phyloP scores from a whole-genome alignment of 352 stramenopile species.

The Blastocystis sp. region DNA sequence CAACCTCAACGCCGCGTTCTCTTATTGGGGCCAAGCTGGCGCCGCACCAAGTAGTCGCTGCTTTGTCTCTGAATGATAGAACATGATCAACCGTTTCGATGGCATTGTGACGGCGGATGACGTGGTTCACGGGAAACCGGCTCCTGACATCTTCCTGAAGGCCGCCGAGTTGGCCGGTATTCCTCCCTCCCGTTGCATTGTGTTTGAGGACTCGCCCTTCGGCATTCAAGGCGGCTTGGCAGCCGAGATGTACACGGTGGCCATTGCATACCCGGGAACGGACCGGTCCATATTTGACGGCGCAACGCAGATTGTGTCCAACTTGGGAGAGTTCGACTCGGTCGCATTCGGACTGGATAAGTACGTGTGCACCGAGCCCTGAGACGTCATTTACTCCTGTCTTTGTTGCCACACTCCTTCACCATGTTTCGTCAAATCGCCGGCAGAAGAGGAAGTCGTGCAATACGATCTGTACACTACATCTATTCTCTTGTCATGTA shows the following conservation, averaged over 20 bases:
- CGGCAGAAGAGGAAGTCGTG: not conserved
- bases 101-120: slow-evolving; percentile 57
- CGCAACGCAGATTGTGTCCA: slow-evolving; percentile 23
- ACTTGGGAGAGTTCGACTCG: slow-evolving; percentile 41
- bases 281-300: slow-evolving; percentile 24
- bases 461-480: too few relatives aligned
- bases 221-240: slow-evolving; percentile 44
- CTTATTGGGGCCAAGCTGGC: slow-evolving; percentile 57
- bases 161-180: slow-evolving; percentile 36
- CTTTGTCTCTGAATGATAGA: not conserved
- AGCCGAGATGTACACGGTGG: slow-evolving; percentile 40
- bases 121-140: slow-evolving; percentile 51
- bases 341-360: slow-evolving; percentile 34
- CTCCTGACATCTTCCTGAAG: slow-evolving; percentile 74
- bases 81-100: slow-evolving; percentile 64
- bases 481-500: too few relatives aligned
- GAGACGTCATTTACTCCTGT: not conserved
- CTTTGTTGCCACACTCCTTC: not conserved
- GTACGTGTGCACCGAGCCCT: slow-evolving; percentile 15
- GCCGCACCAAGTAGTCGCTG: slow-evolving; percentile 1
- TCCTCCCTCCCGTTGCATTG: slow-evolving; percentile 60
- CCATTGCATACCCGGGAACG: slow-evolving; percentile 23
- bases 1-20: slow-evolving; percentile 33
- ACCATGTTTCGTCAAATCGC: not conserved
- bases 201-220: slow-evolving; percentile 69